Conservation (phyloP, 1,284 basidiomycete genomes). For the Ceratobasidium sp. region DNA sequence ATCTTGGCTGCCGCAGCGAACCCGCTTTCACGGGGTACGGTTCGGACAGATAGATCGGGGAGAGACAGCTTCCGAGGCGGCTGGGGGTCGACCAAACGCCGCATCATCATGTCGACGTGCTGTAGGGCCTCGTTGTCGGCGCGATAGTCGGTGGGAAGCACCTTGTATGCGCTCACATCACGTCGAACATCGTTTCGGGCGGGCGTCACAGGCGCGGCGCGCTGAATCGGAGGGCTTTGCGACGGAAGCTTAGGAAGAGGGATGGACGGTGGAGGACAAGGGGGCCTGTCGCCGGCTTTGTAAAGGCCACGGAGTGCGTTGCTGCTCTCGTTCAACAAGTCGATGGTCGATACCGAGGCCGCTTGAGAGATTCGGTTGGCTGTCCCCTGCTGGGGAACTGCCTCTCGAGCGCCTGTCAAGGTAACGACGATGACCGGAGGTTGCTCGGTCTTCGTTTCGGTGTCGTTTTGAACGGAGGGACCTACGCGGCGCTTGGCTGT, state of each 20-base stretch:
- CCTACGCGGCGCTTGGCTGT: neutral
- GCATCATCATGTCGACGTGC: slow-evolving; percentile 22
- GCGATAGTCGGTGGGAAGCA: slow-evolving; percentile 30
- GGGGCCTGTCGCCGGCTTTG: slow-evolving; percentile 19
- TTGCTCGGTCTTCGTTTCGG: slow-evolving; percentile 3
- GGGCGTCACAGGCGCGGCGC: neutral
- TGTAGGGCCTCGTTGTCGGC: slow-evolving; percentile 3
- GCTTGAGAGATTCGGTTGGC: neutral
- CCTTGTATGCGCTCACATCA: slow-evolving; percentile 3
- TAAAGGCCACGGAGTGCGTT: slow-evolving; percentile 17
- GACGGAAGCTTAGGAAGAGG: slow-evolving; percentile 29
- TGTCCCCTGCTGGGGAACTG: slow-evolving; percentile 11
- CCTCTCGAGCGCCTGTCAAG: slow-evolving; percentile 26
- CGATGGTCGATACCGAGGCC: slow-evolving; percentile 5
- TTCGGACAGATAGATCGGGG: neutral
- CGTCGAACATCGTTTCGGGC: neutral
- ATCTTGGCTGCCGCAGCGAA: neutral
- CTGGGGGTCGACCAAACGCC: slow-evolving; percentile 2
- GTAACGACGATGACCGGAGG: slow-evolving; percentile 23
- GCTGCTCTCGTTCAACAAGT: slow-evolving; percentile 12
- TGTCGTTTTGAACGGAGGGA: neutral
- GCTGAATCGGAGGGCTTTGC: neutral
- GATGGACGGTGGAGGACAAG: slow-evolving; percentile 28
- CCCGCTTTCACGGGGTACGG: neutral
- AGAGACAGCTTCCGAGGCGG: slow-evolving; percentile 1